Evolutionary conservation across 2,329 filamentous ascomycete genomes (phyloP).

Genomic region (Apiospora saccharicola): DNA sequence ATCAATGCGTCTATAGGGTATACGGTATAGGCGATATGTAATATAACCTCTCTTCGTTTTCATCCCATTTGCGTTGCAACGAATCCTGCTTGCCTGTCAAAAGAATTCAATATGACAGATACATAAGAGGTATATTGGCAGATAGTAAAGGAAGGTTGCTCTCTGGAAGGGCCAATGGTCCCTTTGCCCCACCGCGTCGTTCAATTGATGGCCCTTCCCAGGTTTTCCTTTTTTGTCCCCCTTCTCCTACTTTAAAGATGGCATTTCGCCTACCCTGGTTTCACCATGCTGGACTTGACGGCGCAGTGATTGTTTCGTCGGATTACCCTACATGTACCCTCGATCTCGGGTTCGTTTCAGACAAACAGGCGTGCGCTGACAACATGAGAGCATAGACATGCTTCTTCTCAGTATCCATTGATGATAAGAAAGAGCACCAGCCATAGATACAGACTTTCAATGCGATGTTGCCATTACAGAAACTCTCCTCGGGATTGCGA

Average conservation of each 20-base stretch:
- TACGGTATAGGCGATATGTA: neutral
- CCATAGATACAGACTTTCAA: neutral
- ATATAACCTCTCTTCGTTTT: neutral
- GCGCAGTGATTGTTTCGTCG: neutral
- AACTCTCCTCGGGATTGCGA: neutral
- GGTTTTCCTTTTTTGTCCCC: neutral
- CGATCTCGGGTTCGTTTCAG: neutral
- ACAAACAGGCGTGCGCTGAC: neutral
- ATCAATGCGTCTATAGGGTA: neutral
- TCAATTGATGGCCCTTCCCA: neutral
- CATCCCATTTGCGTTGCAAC: neutral
- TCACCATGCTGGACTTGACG: constrained; percentile 16
- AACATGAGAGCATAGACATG: neutral
- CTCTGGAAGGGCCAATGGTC: neutral
- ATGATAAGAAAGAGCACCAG: neutral
- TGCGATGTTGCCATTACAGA: neutral
- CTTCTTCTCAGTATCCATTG: no score
- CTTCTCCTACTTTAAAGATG: neutral
- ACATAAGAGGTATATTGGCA: neutral
- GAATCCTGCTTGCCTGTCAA: neutral
- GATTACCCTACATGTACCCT: neutral
- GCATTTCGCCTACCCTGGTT: constrained; percentile 12
- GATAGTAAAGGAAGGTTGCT: neutral
- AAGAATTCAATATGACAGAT: neutral
- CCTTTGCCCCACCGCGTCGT: neutral